A percentile compares a stretch with the other conserved stretches of the same genome.
phyloP scores from a whole-genome alignment of 202 grass and related monocot species.

The Musa balbisiana region DNA sequence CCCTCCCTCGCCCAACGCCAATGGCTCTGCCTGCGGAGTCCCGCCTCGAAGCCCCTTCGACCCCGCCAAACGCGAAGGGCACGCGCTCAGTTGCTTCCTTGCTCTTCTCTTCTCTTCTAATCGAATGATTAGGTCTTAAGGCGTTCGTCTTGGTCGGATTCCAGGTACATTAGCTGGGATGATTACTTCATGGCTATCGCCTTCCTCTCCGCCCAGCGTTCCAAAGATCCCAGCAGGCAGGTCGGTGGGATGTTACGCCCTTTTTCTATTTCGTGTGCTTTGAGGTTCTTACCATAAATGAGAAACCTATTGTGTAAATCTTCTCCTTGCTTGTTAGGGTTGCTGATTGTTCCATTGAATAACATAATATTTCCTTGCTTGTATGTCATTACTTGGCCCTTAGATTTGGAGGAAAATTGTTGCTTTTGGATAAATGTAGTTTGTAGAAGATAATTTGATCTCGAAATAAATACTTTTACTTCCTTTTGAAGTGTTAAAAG shows the following conservation, averaged over 20 bases:
- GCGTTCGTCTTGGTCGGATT: background rate
- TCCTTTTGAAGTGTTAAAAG: background rate
- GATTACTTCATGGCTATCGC: slow-evolving; percentile 99
- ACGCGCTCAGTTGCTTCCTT: slow-evolving; percentile 1
- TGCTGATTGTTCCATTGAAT: background rate
- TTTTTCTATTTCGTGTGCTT: background rate
- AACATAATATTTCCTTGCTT: background rate
- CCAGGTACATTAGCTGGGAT: slow-evolving; percentile 88
- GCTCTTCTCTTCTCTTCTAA: background rate
- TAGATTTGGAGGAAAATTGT: too few species aligned
- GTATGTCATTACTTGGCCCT: too few species aligned
- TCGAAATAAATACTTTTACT: background rate
- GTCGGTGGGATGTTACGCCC: slow-evolving; percentile 17
- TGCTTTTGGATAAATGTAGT: too few species aligned
- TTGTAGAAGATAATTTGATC: background rate
- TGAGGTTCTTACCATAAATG: too few species aligned
- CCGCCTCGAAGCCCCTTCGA: slow-evolving; percentile 50
- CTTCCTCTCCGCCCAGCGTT: slow-evolving; percentile 85
- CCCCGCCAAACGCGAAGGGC: slow-evolving; percentile 67
- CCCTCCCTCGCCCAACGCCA: slow-evolving; percentile 1
- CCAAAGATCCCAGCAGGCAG: slow-evolving; percentile 94
- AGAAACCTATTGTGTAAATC: too few species aligned
- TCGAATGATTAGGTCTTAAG: background rate
- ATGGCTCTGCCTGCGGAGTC: slow-evolving; percentile 26
- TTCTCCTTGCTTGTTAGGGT: background rate